Conservation (phyloP, 2,329 filamentous ascomycete species). For the Stachybotrys echinatus region DNA sequence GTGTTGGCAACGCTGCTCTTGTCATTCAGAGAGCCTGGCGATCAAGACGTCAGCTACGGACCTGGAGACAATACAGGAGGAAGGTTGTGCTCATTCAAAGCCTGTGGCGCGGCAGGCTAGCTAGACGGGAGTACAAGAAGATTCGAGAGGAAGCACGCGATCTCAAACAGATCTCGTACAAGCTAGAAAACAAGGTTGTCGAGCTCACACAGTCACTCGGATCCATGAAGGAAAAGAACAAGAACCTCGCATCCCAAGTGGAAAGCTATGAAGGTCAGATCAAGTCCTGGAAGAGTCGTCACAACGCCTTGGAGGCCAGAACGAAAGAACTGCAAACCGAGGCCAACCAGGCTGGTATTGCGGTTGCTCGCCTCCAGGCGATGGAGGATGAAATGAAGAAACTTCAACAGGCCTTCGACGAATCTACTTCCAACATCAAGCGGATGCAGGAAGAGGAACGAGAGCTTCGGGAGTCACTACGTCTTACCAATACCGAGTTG, state of each 20-base stretch:
- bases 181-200: slow-evolving; percentile 98
- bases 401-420: slow-evolving; percentile 81
- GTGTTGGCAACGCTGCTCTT: slow-evolving; percentile 83
- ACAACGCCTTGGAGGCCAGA: slow-evolving; percentile 82
- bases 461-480: slow-evolving; percentile 75
- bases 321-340: slow-evolving; percentile 94
- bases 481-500: slow-evolving; percentile 72
- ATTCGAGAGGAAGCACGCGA: slow-evolving; percentile 94
- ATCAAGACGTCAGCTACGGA: slow-evolving; percentile 67
- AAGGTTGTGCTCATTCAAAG: slow-evolving; percentile 89
- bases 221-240: slow-evolving; percentile 92
- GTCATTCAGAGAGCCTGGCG: slow-evolving; percentile 91
- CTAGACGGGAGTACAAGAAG: slow-evolving; percentile 81
- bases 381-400: slow-evolving; percentile 97
- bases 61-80: slow-evolving; percentile 83
- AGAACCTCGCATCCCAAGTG: slow-evolving; percentile 77
- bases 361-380: slow-evolving; percentile 79
- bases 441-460: slow-evolving; percentile 92
- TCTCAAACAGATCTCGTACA: slow-evolving; percentile 99
- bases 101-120: slow-evolving; percentile 80
- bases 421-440: slow-evolving; percentile 86
- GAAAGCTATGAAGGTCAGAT: slow-evolving; percentile 95
- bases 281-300: slow-evolving; percentile 90
- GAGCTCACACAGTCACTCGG: slow-evolving; percentile 93
- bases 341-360: slow-evolving; percentile 96